Base-by-base conservation (phyloP, 371 early-diverging fungal genomes). In the Umbelopsis sp. region DNA sequence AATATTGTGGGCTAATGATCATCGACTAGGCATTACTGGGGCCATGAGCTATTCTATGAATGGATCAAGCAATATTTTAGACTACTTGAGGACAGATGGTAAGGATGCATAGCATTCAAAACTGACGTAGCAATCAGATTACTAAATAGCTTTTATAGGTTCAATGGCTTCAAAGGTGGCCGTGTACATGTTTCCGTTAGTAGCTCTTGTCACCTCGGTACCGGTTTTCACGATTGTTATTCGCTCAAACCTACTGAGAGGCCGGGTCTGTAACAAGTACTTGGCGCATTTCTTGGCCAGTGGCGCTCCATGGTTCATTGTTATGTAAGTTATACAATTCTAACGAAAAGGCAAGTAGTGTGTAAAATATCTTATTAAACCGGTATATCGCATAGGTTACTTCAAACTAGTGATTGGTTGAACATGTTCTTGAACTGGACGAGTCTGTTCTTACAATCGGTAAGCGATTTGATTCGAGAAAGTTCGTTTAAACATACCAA, bases 191-290 rank as follows among this genome's bases (percentile, higher is more conserved):
- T 94, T 92, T 70, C 86, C 93, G 1, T 73, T 92, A 44, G 86
- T 86, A 10, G 90, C 89, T 37, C 85, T 94, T 9, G 79, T 92
- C 48, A 88, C 93, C 7, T 87, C 89, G 11, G 91, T 94, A 51
- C 94, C 95, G 3, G 90, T 92, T 37, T 88, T 86, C 68, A 87
- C 89, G 25, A 89, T 93, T 65, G 89, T 94, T 24, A 86, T 91
- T 14, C 75, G 89, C 20, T 80, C 82, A 44, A 94, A 94, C 70
- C 74, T 94, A 22, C 70, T 90, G 3, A 88, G 82, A 62, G 82
- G 82, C 57, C 69, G 74, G 29, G 72, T 82, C 14, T 82, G 82
- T 63, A 89, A 77, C 84, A 86, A 68, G 70, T 71, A 65, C 64
- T 82, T 62, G 80, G 90, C 86, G 38, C 73, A 80, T 11, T 68